A percentile compares a stretch with the other conserved stretches of the same genome.
These are phyloP conservation scores for Cerioporus squamosus DNA, from an alignment of 1,284 basidiomycete species.

Conservation along the genomic window DNA sequence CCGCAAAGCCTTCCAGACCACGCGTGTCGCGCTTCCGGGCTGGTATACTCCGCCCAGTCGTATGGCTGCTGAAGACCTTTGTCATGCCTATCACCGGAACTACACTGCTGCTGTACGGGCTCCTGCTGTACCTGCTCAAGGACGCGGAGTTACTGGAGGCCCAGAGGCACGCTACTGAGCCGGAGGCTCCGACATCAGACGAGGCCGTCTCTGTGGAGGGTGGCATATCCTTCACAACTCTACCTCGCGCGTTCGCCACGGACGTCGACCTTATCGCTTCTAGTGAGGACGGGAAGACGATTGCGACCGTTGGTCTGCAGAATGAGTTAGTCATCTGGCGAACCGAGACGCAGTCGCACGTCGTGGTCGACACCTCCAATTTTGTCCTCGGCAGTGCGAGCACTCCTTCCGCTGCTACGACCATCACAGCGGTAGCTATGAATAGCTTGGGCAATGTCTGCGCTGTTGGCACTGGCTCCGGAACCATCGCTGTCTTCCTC, in stretches of 20 bases:
- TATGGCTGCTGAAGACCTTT: slow-evolving; percentile 84
- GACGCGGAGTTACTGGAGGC: slow-evolving; percentile 90
- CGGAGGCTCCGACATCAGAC: slow-evolving; percentile 34
- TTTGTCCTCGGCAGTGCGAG: slow-evolving; percentile 51
- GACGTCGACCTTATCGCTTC: slow-evolving; percentile 84
- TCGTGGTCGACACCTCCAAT: slow-evolving; percentile 56
- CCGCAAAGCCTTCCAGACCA: slow-evolving; percentile 41
- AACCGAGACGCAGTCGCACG: slow-evolving; percentile 44
- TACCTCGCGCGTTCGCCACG: slow-evolving; percentile 76
- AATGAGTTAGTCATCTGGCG: slow-evolving; percentile 80
- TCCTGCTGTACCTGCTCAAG: slow-evolving; percentile 91
- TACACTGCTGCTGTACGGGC: slow-evolving; percentile 72
- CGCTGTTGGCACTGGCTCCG: slow-evolving; percentile 68
- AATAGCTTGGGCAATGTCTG: slow-evolving; percentile 59
- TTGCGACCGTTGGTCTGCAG: slow-evolving; percentile 77
- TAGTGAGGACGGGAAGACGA: slow-evolving; percentile 64
- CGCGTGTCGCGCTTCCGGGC: slow-evolving; percentile 51
- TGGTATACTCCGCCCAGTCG: slow-evolving; percentile 55
- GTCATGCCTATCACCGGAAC: slow-evolving; percentile 85
- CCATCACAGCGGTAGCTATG: slow-evolving; percentile 63
- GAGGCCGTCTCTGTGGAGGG: slow-evolving; percentile 46
- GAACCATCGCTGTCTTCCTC: slow-evolving; percentile 60
- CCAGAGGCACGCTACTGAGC: slow-evolving; percentile 66
- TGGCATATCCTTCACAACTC: slow-evolving; percentile 63
- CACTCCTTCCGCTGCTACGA: slow-evolving; percentile 49